Percentiles rank a stretch among this genome's conserved stretches.
phyloP scores from a whole-genome alignment of 768 basidiomycete species.

The Mrakia gelida region DNA sequence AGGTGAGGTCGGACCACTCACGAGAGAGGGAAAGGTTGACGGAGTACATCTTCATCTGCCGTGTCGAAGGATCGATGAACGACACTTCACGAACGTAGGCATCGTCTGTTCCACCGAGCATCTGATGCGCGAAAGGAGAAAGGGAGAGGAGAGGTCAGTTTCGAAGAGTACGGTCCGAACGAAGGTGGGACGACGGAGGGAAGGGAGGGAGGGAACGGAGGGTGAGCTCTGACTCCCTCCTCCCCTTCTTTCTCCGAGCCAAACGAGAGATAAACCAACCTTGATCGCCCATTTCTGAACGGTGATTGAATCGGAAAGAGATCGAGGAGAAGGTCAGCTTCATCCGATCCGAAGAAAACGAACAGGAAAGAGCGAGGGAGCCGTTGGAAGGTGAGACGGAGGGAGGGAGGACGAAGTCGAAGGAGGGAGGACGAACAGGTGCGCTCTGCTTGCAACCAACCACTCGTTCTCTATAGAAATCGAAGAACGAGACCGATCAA shows the following conservation, averaged over 20 bases:
- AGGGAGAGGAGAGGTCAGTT: background rate
- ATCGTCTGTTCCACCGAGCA: constrained; percentile 88
- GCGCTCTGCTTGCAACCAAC: constrained; percentile 88
- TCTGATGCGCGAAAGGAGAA: constrained; percentile 47
- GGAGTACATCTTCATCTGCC: constrained; percentile 77
- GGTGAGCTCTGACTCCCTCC: background rate
- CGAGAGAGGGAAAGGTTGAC: constrained; percentile 82
- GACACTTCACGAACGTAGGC: constrained; percentile 93
- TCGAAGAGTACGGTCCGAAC: too few relatives aligned
- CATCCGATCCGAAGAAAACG: too few relatives aligned
- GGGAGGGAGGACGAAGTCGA: background rate
- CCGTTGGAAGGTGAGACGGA: background rate
- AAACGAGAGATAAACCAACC: constrained; percentile 50
- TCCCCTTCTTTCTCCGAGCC: background rate
- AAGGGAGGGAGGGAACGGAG: constrained; percentile 8
- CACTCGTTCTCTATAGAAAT: constrained; percentile 21
- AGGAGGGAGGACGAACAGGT: constrained; percentile 47
- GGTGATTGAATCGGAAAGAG: background rate
- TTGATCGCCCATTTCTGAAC: constrained; percentile 73
- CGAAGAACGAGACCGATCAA: background rate
- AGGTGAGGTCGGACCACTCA: constrained; percentile 7
- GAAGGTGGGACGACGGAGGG: background rate
- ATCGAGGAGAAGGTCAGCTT: background rate
- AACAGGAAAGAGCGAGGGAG: too few relatives aligned
- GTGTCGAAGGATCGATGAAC: constrained; percentile 78